Evolutionary conservation across 2,329 filamentous ascomycete genomes (phyloP).

Genomic region (Cytospora piceicola): DNA sequence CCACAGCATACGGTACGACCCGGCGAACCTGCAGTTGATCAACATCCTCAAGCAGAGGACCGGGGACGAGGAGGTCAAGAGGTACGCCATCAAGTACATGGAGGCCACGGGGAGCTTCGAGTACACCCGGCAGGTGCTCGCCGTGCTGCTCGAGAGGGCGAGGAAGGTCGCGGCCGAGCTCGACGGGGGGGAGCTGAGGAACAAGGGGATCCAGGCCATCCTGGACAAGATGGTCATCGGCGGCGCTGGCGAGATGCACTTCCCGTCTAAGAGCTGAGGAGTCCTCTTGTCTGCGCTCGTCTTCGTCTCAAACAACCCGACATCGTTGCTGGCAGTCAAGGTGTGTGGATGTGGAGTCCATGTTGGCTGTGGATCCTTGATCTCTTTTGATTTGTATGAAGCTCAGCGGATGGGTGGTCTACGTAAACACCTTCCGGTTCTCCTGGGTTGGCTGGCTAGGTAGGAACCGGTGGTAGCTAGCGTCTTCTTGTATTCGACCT

Average conservation of each 20-base stretch:
- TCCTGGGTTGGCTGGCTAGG: not conserved
- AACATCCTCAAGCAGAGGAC: constrained; percentile 94
- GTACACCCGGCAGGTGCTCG: constrained; percentile 74
- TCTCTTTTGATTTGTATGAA: not conserved
- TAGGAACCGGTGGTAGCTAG: not conserved
- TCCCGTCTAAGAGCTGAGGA: constrained; percentile 25
- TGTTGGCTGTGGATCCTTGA: not conserved
- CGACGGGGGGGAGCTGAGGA: constrained; percentile 57
- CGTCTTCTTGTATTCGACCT: too few relatives aligned
- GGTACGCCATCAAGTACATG: constrained; percentile 91
- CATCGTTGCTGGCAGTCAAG: too few relatives aligned
- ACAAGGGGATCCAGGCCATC: constrained; percentile 65
- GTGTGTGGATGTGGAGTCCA: not conserved
- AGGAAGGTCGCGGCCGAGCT: constrained; percentile 65
- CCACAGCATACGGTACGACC: constrained; percentile 83
- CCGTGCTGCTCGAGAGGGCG: constrained; percentile 66
- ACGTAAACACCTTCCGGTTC: not conserved
- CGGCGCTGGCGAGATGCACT: constrained; percentile 25
- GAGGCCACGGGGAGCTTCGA: constrained; percentile 86
- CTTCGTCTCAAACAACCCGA: not conserved
- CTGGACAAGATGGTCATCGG: constrained; percentile 65
- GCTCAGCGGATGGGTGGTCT: not conserved
- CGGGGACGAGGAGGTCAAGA: constrained; percentile 82
- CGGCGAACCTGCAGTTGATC: constrained; percentile 75
- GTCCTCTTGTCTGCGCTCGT: too few relatives aligned